These are phyloP conservation scores for Komagataella mondaviorum DNA, from an alignment of 805 yeast species.

Conservation along the genomic window DNA sequence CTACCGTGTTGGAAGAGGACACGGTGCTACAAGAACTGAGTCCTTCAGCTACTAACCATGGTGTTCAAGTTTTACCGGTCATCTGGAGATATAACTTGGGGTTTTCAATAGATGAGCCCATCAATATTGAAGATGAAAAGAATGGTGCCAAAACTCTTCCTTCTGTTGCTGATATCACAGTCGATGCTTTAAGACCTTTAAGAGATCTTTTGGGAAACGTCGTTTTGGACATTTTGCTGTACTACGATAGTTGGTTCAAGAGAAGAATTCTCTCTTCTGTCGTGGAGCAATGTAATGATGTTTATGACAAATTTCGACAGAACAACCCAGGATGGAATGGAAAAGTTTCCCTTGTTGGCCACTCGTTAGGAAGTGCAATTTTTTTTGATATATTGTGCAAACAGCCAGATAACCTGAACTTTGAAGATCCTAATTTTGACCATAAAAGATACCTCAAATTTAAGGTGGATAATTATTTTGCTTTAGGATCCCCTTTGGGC, in stretches of 20 bases:
- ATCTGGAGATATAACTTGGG: constrained; percentile 79
- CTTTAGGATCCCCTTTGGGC: constrained; percentile 86
- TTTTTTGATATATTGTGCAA: constrained; percentile 57
- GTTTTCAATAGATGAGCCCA: constrained; percentile 34
- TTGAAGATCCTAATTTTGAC: constrained; percentile 13
- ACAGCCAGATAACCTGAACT: constrained; percentile 22
- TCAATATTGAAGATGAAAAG: constrained; percentile 17
- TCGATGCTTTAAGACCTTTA: constrained; percentile 65
- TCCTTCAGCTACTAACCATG: constrained; percentile 7
- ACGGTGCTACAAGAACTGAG: constrained; percentile 18
- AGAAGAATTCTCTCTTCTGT: constrained; percentile 51
- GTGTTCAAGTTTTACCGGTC: constrained; percentile 71
- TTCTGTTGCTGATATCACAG: constrained; percentile 55
- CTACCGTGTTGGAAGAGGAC: constrained; percentile 29
- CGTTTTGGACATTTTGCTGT: constrained; percentile 67
- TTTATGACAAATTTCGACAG: constrained; percentile 42
- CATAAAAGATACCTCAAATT: constrained; percentile 38
- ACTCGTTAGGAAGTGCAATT: constrained; percentile 84
- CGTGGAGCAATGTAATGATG: constrained; percentile 45
- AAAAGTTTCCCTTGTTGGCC: constrained; percentile 74
- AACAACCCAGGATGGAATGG: constrained; percentile 69
- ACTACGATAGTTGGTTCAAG: constrained; percentile 59
- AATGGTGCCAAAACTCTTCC: constrained; percentile 37
- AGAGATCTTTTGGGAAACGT: constrained; percentile 80
- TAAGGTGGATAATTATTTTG: constrained; percentile 60